Evolutionary conservation across 345 rosid species (phyloP).

Genomic region (Trapa bicornis): DNA sequence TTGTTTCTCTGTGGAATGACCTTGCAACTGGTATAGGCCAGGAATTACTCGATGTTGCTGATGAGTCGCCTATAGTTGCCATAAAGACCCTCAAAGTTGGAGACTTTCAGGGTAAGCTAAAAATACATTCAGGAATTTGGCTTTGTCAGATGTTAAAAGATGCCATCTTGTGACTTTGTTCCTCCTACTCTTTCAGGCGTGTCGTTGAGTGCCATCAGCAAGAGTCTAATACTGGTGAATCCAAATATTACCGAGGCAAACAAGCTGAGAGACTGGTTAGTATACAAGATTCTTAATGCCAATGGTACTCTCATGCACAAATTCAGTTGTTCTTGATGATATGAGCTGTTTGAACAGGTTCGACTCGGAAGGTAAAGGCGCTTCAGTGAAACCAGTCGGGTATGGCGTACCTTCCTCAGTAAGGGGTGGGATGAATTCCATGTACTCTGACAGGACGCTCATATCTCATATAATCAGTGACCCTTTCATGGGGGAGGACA

Average conservation of each 20-base stretch:
- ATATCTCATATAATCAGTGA: conserved; percentile 51
- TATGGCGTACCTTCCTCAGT: conserved; percentile 45
- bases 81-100: conserved; percentile 74
- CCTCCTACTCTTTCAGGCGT: conserved; percentile 35
- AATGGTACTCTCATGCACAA: neutral
- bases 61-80: conserved; percentile 61
- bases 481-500: conserved; percentile 57
- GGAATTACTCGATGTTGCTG: conserved; percentile 56
- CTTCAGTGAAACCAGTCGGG: conserved; percentile 63
- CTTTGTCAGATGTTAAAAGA: neutral
- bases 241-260: conserved; percentile 67
- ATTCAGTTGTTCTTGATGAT: neutral
- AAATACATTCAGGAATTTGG: neutral
- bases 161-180: neutral
- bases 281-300: neutral
- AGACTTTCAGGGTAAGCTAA: conserved; percentile 71
- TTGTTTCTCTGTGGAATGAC: conserved; percentile 78
- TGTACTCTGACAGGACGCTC: conserved; percentile 54
- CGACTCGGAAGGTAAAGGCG: conserved; percentile 71
- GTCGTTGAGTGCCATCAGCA: conserved; percentile 58
- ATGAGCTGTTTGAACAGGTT: conserved; percentile 29
- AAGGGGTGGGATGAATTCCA: conserved; percentile 47
- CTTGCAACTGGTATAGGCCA: conserved; percentile 67
- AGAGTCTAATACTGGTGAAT: conserved; percentile 46
- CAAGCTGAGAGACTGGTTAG: conserved; percentile 61